Percentiles rank a stretch among this genome's conserved stretches.
Evolutionary conservation across 2,329 filamentous ascomycete species (phyloP).

Genomic region (Hymenoscyphus fraxineus): DNA sequence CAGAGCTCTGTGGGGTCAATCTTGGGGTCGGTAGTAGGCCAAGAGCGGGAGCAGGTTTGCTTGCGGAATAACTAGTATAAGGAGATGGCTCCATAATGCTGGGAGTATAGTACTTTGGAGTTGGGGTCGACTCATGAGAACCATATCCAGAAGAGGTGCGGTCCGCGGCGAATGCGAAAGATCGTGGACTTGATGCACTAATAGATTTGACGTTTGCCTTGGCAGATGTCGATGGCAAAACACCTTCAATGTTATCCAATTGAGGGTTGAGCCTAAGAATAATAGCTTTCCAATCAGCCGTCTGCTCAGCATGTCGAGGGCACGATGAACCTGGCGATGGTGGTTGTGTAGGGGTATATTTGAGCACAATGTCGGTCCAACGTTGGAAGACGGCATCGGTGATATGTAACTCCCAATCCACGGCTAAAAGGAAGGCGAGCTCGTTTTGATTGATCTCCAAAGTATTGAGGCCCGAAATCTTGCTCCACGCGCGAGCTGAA

Average conservation of each 20-base stretch:
- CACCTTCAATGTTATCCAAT: conserved; percentile 54
- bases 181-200: conserved; percentile 19
- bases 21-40: conserved; percentile 57
- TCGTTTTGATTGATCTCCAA: conserved; percentile 97
- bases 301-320: conserved; percentile 26
- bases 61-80: conserved; percentile 42
- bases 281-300: conserved; percentile 53
- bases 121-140: conserved; percentile 40
- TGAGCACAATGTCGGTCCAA: conserved; percentile 90
- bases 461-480: conserved; percentile 94
- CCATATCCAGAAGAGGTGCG: conserved; percentile 37
- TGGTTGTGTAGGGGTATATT: conserved; percentile 62
- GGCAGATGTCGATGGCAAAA: conserved; percentile 38
- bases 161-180: conserved; percentile 43
- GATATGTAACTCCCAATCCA: conserved; percentile 94
- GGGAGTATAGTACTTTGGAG: conserved; percentile 42
- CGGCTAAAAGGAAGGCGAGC: conserved; percentile 81
- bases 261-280: conserved; percentile 55
- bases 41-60: conserved; percentile 49
- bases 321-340: conserved; percentile 46
- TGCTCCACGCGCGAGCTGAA: conserved; percentile 96
- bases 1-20: conserved; percentile 52
- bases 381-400: conserved; percentile 82
- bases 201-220: conserved; percentile 25
- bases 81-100: conserved; percentile 49